A percentile compares a stretch with the other conserved stretches of the same genome.
Conservation (phyloP, 78 protist species). For the Pelomyxa schiedti region DNA sequence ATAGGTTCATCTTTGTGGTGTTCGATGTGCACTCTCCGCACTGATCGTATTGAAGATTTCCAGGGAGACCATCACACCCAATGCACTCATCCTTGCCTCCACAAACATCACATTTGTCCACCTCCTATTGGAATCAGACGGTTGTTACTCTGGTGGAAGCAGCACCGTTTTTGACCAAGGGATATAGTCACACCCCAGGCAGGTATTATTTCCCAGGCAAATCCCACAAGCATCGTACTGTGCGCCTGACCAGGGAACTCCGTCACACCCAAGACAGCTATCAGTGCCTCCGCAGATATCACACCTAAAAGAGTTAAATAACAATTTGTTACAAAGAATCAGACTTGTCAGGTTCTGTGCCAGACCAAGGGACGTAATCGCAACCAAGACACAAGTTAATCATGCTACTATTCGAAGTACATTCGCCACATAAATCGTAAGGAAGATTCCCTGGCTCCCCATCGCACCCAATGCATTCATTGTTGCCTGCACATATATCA, state of each 20-base stretch:
- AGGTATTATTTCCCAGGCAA: background rate
- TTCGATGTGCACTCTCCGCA: background rate
- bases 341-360: no score
- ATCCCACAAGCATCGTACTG: background rate
- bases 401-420: no score
- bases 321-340: no score
- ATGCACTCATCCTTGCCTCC: background rate
- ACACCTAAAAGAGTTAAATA: background rate
- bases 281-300: background rate
- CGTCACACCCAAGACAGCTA: background rate
- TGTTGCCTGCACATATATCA: no score
- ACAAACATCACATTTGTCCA: slow-evolving; percentile 1
- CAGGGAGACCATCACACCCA: background rate
- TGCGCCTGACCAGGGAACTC: background rate
- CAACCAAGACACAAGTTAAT: slow-evolving; percentile 46
- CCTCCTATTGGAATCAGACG: no score
- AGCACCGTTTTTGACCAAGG: no score
- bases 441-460: background rate
- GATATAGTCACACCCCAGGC: slow-evolving; percentile 11
- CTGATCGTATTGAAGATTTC: background rate
- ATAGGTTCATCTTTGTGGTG: background rate
- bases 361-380: slow-evolving; percentile 10
- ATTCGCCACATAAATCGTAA: no score
- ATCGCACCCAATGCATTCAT: no score
- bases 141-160: no score